phyloP scores from a whole-genome alignment of 148 eudicot genomes.

The Vaccinium myrtillus region DNA sequence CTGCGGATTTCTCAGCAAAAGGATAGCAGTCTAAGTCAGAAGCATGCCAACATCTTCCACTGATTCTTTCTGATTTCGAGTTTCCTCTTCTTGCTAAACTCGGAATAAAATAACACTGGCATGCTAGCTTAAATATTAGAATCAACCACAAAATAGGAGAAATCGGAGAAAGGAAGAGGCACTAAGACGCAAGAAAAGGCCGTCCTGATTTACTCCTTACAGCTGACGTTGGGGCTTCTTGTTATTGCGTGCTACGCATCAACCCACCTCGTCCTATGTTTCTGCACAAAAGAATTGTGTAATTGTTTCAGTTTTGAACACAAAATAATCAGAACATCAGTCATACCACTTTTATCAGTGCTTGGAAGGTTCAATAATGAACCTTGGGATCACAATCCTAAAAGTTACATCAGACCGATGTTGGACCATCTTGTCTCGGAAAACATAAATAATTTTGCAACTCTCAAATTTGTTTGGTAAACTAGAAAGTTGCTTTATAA shows the following conservation, averaged over 20 bases:
- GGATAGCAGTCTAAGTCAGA: slow-evolving; percentile 52
- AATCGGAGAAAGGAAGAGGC: slow-evolving; percentile 6
- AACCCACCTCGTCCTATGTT: slow-evolving; percentile 61
- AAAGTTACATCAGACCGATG: not conserved
- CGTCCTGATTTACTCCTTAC: slow-evolving; percentile 30
- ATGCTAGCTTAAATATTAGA: slow-evolving; percentile 49
- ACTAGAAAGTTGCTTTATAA: not conserved
- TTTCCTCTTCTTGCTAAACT: not conserved
- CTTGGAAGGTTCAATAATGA: not conserved
- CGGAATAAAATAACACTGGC: slow-evolving; percentile 30
- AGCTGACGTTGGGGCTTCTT: slow-evolving; percentile 26
- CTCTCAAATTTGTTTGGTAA: not conserved
- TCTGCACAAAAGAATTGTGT: slow-evolving; percentile 44
- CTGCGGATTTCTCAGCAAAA: slow-evolving; percentile 32
- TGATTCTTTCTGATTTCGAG: slow-evolving; percentile 18
- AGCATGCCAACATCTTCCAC: slow-evolving; percentile 38
- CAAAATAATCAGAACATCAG: not conserved
- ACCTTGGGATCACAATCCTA: not conserved
- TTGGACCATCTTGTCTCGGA: not conserved
- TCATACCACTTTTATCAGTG: not conserved
- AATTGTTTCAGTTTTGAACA: not conserved
- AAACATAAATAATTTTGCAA: not conserved
- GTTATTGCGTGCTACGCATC: slow-evolving; percentile 80
- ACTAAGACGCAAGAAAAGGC: slow-evolving; percentile 22
- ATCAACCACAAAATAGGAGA: slow-evolving; percentile 33